Evolutionary conservation across 495 filamentous ascomycete genomes (phyloP).

Genomic region (Neohortaea acidophila): DNA sequence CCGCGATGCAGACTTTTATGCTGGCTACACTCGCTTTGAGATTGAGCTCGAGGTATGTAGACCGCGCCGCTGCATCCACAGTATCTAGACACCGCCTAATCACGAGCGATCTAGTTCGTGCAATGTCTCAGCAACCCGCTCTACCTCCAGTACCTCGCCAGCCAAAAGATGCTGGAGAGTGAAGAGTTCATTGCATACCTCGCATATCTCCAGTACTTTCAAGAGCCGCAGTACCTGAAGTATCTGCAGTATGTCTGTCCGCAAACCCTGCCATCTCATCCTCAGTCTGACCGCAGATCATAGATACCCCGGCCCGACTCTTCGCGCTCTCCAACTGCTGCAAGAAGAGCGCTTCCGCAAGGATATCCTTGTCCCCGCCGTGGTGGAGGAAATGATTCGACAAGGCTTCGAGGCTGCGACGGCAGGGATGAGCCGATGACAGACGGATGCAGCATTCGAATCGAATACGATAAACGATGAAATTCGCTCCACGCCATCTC

Average conservation of each 20-base stretch:
- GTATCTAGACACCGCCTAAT: slow-evolving; percentile 21
- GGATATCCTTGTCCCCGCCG: slow-evolving; percentile 62
- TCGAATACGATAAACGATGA: no score
- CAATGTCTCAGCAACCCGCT: slow-evolving; percentile 70
- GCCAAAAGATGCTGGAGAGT: slow-evolving; percentile 36
- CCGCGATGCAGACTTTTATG: slow-evolving; percentile 37
- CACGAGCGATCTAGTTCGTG: slow-evolving; percentile 50
- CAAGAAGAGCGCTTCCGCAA: slow-evolving; percentile 70
- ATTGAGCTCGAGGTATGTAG: slow-evolving; percentile 51
- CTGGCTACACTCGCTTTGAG: slow-evolving; percentile 55
- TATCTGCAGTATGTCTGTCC: slow-evolving; percentile 52
- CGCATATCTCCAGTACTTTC: slow-evolving; percentile 72
- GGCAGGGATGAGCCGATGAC: slow-evolving; percentile 1
- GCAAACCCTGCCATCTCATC: not conserved
- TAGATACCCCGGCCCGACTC: slow-evolving; percentile 63
- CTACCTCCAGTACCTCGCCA: slow-evolving; percentile 67
- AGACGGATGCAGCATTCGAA: no score
- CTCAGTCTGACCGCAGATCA: no score
- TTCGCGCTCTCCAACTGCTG: slow-evolving; percentile 65
- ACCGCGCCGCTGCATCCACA: not conserved
- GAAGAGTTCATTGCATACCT: slow-evolving; percentile 68
- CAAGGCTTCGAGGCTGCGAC: slow-evolving; percentile 33
- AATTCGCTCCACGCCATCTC: no score
- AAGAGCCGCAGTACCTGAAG: slow-evolving; percentile 63
- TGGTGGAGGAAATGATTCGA: slow-evolving; percentile 46